Base-by-base conservation (phyloP, 1,284 basidiomycete genomes). In the Ganoderma meredithae region DNA sequence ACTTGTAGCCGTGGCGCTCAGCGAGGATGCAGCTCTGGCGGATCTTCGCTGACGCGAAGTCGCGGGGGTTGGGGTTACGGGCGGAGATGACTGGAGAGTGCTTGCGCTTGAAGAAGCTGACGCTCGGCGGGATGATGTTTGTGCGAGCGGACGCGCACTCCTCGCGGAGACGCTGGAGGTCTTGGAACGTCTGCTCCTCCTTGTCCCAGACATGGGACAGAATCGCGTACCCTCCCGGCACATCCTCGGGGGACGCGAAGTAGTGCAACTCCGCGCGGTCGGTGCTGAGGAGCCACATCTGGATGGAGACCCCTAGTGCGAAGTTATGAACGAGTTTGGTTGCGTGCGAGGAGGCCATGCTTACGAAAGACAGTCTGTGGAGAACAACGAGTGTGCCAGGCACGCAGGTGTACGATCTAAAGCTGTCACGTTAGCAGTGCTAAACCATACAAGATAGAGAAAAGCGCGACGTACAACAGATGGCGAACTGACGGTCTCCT, bases 281-380 rank as follows among this genome's bases (percentile, higher is more conserved):
- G 33, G 63, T 59, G 19, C 41, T 43, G 2, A 64, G 56, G 9
- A 64, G 63, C 63, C 63, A 64, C 63, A 64, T 64, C n/a, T n/a
- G 3, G 33, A 58, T 4, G 1, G 31, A 22, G 12, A 33, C 53
- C 13, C 25, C 53, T 55, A 6, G 22, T 49, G 12, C 1, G 9
- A 31, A 55, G 52, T 33, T 55, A 25, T 6, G 25, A 12, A 25
- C 25, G 47, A 22, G 12, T 13, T 13, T 1, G 22, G n/a, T 1
- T 8, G 2, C 12, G 25, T 9, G 5, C 4, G 31, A 27, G 3
- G 27, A 10, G 17, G 5, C 33, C 7, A 12, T 4, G 10, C 52
- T 31, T 55, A 55, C 52, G 10, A 55, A 6, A 15, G 6, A 33
- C 52, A 17, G 17, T 55, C n/a, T 3, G 13, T 6, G 15, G 13